Evolutionary conservation across 441 rosid species (phyloP), one percentile per base, ranked within the genome.

Genomic region (Bocquillonia castaneifolia): DNA sequence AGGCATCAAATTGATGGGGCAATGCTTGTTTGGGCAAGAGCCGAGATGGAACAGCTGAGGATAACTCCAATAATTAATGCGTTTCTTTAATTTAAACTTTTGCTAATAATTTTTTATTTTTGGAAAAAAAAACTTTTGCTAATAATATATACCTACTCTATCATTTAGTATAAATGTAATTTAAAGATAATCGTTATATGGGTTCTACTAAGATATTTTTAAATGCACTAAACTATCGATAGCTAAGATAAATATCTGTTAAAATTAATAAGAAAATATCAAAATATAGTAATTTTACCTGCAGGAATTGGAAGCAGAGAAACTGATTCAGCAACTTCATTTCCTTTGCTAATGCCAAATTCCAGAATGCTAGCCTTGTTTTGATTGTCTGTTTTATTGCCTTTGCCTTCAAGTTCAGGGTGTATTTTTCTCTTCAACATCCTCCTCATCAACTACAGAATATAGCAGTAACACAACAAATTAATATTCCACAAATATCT

Each of bases 351-450:
- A 37, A 71, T 40, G 12, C 50, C 67, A 51, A 32, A 70, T 61
- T 76, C 78, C 40, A 36, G 31, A 32, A 66, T 34, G 67, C 34
- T 66, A 14, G 51, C 48, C 72, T 77, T 79, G 72, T 51, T 61
- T 55, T 61, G 76, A 63, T 54, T 47, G 6, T 79, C 80, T 10
- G 74, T 56, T 70, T 74, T 76, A 12, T 20, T 59, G 26, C 62
- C 73, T 66, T 83, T 85, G 59, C 82, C 77, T 70, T 90, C 85
- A 22, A 82, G 63, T 67, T 90, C 95, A 29, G 98, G 96, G 72
- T 92, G 96, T 65, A 92, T 88, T 82, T 92, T 92, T 81, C 85
- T 90, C 81, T 85, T 92, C 72, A 92, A 28, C 92, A 92, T 83
- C 73, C 84, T 87, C 83, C 75, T 88, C 86, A 90, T 82, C 89